phyloP scores from a whole-genome alignment of 2,329 filamentous ascomycete genomes.

The Ceratocystis lukuohia region DNA sequence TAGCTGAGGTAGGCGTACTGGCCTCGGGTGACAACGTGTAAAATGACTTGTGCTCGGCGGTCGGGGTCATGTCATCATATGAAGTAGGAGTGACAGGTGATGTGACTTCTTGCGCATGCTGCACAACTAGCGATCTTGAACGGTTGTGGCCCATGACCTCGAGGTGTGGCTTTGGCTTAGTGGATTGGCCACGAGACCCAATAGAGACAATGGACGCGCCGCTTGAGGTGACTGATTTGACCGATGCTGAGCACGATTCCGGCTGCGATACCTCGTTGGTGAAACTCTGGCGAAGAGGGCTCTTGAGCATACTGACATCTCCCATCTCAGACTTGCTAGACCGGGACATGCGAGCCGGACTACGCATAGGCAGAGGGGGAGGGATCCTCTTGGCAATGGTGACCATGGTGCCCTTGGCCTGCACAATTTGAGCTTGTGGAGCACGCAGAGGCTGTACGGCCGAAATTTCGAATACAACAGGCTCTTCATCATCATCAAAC shows the following conservation, averaged over 20 bases:
- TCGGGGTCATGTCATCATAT: slow-evolving; percentile 11
- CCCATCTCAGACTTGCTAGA: slow-evolving; percentile 44
- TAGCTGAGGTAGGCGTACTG: slow-evolving; percentile 9
- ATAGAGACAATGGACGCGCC: slow-evolving; percentile 13
- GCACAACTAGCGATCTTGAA: slow-evolving; percentile 9
- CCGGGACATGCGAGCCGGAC: slow-evolving; percentile 49
- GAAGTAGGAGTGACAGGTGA: slow-evolving; percentile 13
- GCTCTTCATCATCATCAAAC: slow-evolving; percentile 45
- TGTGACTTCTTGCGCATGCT: slow-evolving; percentile 9
- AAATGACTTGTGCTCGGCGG: slow-evolving; percentile 5
- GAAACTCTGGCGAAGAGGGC: slow-evolving; percentile 40
- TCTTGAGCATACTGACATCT: slow-evolving; percentile 40
- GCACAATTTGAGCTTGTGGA: slow-evolving; percentile 50
- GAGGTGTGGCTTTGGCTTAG: slow-evolving; percentile 8
- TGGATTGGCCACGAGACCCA: slow-evolving; percentile 4
- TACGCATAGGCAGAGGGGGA: slow-evolving; percentile 65
- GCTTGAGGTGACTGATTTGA: slow-evolving; percentile 11
- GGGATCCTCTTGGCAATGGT: slow-evolving; percentile 70
- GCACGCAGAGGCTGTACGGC: slow-evolving; percentile 41
- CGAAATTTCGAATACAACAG: slow-evolving; percentile 51
- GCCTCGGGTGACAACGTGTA: slow-evolving; percentile 13
- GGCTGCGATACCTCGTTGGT: slow-evolving; percentile 11
- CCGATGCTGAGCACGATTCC: background rate
- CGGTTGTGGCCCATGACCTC: slow-evolving; percentile 6
- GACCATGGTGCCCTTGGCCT: slow-evolving; percentile 64